These are phyloP conservation scores for Vitis labrusca DNA, from an alignment of 164 flowering plant species.

Conservation along the genomic window DNA sequence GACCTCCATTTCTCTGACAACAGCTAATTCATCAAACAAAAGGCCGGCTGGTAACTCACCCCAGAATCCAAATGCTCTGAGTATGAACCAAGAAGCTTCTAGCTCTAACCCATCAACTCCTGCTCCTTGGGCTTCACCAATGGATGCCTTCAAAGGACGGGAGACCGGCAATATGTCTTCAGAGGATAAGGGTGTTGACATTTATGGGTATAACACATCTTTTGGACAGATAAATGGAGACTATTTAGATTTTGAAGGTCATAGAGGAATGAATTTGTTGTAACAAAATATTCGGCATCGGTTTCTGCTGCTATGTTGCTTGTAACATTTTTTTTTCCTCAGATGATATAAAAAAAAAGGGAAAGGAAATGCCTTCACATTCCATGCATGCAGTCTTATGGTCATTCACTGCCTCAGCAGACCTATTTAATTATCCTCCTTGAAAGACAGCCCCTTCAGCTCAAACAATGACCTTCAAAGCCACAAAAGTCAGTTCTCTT, in stretches of 20 bases:
- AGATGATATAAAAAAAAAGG: neutral
- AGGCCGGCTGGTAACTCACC: conserved; percentile 71
- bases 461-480: no score
- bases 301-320: neutral
- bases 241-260: conserved; percentile 55
- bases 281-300: neutral
- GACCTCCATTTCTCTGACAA: conserved; percentile 53
- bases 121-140: conserved; percentile 62
- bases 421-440: no score
- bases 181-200: conserved; percentile 58
- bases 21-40: conserved; percentile 51
- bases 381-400: no score
- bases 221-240: conserved; percentile 45
- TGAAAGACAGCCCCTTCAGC: no score
- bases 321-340: neutral
- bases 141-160: conserved; percentile 51
- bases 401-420: no score
- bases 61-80: conserved; percentile 36
- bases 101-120: conserved; percentile 53
- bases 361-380: no score
- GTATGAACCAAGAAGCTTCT: conserved; percentile 69
- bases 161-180: conserved; percentile 35
- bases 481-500: no score
- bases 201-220: conserved; percentile 44
- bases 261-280: conserved; percentile 48